A percentile compares a stretch with the other conserved stretches of the same genome.
Evolutionary conservation across 2,329 filamentous ascomycete species (phyloP).

Genomic region (Colletotrichum viniferum): DNA sequence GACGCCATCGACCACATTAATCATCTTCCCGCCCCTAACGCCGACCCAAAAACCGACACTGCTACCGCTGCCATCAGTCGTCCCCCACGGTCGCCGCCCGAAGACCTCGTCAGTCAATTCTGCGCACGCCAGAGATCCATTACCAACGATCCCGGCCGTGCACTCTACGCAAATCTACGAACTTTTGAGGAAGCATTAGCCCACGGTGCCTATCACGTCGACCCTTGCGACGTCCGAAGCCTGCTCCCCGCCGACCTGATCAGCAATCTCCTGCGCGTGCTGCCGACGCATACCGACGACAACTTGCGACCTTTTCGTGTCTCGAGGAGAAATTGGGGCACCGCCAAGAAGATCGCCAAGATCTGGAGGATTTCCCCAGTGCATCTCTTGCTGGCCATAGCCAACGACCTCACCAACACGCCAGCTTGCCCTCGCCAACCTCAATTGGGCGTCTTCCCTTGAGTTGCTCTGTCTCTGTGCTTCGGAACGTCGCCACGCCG

Average conservation of each 20-base stretch:
- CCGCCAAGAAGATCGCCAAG: not conserved
- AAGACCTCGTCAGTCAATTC: not conserved
- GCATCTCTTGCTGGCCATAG: not conserved
- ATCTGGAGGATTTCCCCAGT: not conserved
- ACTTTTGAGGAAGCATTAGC: not conserved
- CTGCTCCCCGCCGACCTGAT: not conserved
- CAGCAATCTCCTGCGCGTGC: not conserved
- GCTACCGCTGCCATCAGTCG: not conserved
- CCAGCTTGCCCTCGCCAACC: not conserved
- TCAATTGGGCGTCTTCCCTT: not conserved
- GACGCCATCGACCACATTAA: not conserved
- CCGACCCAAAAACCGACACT: not conserved
- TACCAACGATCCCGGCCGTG: not conserved
- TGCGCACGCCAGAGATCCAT: not conserved
- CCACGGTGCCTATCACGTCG: not conserved
- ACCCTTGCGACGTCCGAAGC: not conserved
- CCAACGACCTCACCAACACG: not conserved
- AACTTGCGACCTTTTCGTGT: not conserved
- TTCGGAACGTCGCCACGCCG: not conserved
- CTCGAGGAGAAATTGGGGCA: not conserved
- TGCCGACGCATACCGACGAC: not conserved
- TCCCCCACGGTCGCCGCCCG: not conserved
- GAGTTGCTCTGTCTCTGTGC: not conserved
- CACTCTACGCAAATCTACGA: not conserved
- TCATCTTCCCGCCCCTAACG: not conserved